Conservation (phyloP, 2,329 filamentous ascomycete species). For the Penicillium sp. region DNA sequence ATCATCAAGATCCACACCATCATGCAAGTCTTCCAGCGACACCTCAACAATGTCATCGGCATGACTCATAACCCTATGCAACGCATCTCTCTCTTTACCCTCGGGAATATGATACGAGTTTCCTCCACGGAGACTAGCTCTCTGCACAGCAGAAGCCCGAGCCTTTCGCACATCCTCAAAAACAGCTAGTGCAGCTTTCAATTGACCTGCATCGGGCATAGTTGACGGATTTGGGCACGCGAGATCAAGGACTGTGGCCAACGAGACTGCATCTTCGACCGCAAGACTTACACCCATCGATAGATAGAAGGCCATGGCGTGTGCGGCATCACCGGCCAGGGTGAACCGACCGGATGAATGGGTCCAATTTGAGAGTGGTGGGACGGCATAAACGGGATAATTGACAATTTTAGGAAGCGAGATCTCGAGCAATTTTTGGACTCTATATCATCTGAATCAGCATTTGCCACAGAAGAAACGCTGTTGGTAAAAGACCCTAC, state of each 20-base stretch:
- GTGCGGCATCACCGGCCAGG: slow-evolving; percentile 1
- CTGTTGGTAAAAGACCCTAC: neutral
- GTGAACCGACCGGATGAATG: slow-evolving; percentile 6
- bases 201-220: neutral
- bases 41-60: neutral
- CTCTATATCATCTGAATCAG: neutral
- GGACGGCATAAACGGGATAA: slow-evolving; percentile 5
- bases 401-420: slow-evolving; percentile 2
- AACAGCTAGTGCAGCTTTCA: neutral
- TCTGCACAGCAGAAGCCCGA: neutral
- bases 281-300: slow-evolving; percentile 8
- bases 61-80: slow-evolving; percentile 1
- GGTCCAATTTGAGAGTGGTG: slow-evolving; percentile 3
- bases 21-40: neutral
- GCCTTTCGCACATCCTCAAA: slow-evolving; percentile 3
- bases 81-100: slow-evolving; percentile 1
- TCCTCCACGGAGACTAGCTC: slow-evolving; percentile 4
- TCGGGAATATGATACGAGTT: slow-evolving; percentile 1
- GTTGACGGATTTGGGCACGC: neutral
- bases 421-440: neutral
- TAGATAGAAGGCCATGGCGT: slow-evolving; percentile 7
- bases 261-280: slow-evolving; percentile 6
- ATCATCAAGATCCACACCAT: neutral
- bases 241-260: neutral
- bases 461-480: neutral